phyloP scores from a whole-genome alignment of 305 asterid species.

The Solanum chacoense region DNA sequence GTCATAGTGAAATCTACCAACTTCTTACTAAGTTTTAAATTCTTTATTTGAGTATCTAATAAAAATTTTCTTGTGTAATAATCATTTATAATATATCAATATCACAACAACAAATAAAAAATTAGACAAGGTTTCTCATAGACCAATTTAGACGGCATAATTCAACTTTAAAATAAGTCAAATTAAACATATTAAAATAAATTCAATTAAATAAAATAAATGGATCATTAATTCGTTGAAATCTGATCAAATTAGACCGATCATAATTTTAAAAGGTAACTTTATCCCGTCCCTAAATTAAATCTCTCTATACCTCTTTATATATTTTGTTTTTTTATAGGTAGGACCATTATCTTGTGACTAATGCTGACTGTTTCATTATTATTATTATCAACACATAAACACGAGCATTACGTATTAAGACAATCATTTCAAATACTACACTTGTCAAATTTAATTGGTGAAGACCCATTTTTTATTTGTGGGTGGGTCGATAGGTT shows the following conservation, averaged over 20 bases:
- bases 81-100: background rate
- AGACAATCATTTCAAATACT: constrained; percentile 1
- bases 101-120: background rate
- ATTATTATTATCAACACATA: background rate
- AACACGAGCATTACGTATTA: constrained; percentile 13
- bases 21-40: background rate
- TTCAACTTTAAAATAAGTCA: background rate
- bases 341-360: background rate
- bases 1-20: background rate
- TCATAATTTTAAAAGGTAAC: background rate
- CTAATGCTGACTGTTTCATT: background rate
- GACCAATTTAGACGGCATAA: background rate
- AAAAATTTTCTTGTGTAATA: background rate
- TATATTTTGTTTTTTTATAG: background rate
- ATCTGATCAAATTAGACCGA: background rate
- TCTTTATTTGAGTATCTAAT: background rate
- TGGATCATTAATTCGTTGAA: background rate
- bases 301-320: background rate
- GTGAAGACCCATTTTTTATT: background rate
- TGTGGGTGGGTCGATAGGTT: background rate
- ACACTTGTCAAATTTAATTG: background rate
- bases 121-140: background rate
- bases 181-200: background rate
- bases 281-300: background rate
- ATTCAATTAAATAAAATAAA: background rate